Base-by-base conservation (phyloP, 148 eudicot species). In the Pharnaceum exiguum region DNA sequence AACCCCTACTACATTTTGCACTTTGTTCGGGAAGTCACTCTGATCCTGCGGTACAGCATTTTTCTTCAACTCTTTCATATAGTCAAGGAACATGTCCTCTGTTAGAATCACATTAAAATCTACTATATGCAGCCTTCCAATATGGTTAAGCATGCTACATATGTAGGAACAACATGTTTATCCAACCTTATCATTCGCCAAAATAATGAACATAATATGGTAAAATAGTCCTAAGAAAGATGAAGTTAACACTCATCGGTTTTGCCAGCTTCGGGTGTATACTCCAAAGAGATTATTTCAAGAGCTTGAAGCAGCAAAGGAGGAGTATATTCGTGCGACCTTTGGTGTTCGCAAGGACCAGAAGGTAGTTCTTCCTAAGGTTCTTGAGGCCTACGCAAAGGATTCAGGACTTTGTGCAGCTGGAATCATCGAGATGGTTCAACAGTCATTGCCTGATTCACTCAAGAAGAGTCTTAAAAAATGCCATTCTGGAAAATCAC, bases 321-420 rank as follows among this genome's bases (percentile, higher is more conserved):
- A 93, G 48, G 99, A 93, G 59, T 93, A 85, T 72, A 73, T 93
- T 0, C 77, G 99, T n/a, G 99, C 99, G 37, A 79, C 87, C n/a
- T 88, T 93, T 71, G 99, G 99, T 5, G 63, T 88, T 28, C 77
- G 85, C 21, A 93, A 86, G 40, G 95, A 88, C 64, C 79, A 82
- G 49, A 93, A 82, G 63, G 50, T 83, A 39, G 66, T 85, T 22
- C 45, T 93, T 12, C 96, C 99, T 0, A 93, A 85, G 71, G 21
- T 85, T 9, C 83, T 93, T 3, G 98, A 93, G 38, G 76, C 80
- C 0, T 93, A 79, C 44, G 75, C 96, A 3, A 93, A 85, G 59
- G 95, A 93, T 58, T 78, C 95, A 28, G 77, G 77, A 22, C 62
- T 93, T 66, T 81, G 82, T 60, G 62, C 72, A 0, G 78, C 77